Base-by-base conservation (phyloP, 2,329 filamentous ascomycete species). In the Stachybotrys chlorohalonatus region DNA sequence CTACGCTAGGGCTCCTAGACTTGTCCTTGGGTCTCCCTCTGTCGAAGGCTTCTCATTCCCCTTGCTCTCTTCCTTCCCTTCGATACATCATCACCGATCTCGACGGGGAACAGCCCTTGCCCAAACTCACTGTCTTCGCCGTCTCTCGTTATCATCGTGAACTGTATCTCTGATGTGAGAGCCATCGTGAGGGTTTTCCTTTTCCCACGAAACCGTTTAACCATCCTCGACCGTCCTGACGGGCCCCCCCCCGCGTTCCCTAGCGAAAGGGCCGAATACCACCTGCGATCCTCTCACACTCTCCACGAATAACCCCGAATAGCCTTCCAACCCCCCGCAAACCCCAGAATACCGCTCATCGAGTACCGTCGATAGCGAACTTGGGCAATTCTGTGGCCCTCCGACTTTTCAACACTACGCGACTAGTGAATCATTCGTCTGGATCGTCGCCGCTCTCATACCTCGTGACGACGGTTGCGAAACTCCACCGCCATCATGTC, bases 221-320 rank as follows among this genome's bases (percentile, higher is more conserved):
- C 36, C 36, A 42, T 42, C 36, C 36, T 42, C 13, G 13, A 42
- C 36, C 36, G 36, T 13, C 36, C 9, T 13, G 36, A 47, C 46
- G 46, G 46, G 56, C 56, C 36, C 56, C 57, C 57, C 64, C 66
- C 66, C 66, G 65, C 66, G 63, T 64, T 63, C 61, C 66, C 58
- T 63, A 64, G 64, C 59, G 60, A 68, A 70, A 70, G 67, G 67
- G 66, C 67, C 67, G 67, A 69, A 69, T 70, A 68, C 64, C 63
- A 62, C 61, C 66, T 67, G 66, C 64, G 65, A 61, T 61, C 56
- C 60, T 59, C 55, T 56, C 57, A 57, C 56, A 54, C 60, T 59
- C 51, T 54, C 56, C 49, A 53, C 59, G 55, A 62, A 59, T 59
- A 54, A 56, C 55, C 31, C 58, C 60, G 58, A 62, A 60, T 57